These are phyloP conservation scores for Rubia yunnanensis DNA, from an alignment of 257 asterid species.

Conservation along the genomic window DNA sequence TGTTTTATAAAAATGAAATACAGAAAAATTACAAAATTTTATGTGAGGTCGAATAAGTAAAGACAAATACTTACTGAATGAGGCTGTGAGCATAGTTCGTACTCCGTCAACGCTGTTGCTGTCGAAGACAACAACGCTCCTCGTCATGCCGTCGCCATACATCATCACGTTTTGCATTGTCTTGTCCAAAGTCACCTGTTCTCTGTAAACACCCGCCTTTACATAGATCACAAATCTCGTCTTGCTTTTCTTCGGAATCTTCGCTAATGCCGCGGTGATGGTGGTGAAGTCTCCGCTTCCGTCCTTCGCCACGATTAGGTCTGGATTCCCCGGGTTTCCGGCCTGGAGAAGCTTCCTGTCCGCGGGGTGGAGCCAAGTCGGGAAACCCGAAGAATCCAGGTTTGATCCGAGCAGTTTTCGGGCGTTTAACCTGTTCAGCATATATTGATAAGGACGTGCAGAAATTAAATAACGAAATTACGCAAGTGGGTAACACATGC, in stretches of 20 bases:
- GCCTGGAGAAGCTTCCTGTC: conserved; percentile 76
- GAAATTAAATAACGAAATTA: too few relatives aligned
- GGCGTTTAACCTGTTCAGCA: background rate
- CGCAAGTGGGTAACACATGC: too few relatives aligned
- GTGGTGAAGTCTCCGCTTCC: conserved; percentile 70
- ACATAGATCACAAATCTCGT: conserved; percentile 53
- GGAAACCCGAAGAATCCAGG: background rate
- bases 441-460: too few relatives aligned
- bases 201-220: conserved; percentile 69
- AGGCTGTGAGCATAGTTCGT: conserved; percentile 72
- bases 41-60: too few relatives aligned
- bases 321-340: conserved; percentile 29
- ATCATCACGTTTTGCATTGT: conserved; percentile 63
- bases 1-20: too few relatives aligned
- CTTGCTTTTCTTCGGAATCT: conserved; percentile 61
- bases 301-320: conserved; percentile 79
- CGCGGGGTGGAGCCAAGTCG: conserved; percentile 54
- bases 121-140: conserved; percentile 61
- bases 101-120: conserved; percentile 57
- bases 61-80: conserved; percentile 46
- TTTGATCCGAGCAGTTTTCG: background rate
- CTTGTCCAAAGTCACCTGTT: conserved; percentile 52
- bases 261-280: conserved; percentile 65
- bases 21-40: too few relatives aligned
- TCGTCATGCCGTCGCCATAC: conserved; percentile 63